Percentiles rank a stretch among this genome's conserved stretches.
Evolutionary conservation across 768 basidiomycete species (phyloP).

Genomic region (Russula sp.): DNA sequence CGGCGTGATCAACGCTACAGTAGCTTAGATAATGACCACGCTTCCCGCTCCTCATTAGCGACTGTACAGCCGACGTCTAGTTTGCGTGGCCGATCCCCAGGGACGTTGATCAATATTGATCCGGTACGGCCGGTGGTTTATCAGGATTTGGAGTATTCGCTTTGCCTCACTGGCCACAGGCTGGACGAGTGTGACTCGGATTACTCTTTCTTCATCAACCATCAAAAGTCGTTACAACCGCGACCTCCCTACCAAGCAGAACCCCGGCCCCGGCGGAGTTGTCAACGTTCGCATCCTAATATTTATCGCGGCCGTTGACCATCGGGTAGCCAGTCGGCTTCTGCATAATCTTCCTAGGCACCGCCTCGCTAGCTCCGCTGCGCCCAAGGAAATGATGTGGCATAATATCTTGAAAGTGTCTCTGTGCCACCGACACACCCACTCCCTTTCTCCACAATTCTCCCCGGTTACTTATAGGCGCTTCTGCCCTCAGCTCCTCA

Average conservation of each 20-base stretch:
- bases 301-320: background rate
- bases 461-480: slow-evolving; percentile 1
- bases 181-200: background rate
- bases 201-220: background rate
- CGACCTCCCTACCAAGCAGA: background rate
- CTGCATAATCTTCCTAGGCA: background rate
- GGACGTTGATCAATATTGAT: background rate
- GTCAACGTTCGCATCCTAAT: background rate
- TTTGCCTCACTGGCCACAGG: background rate
- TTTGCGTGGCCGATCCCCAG: too few species aligned
- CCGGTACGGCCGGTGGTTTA: background rate
- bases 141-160: background rate
- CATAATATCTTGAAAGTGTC: background rate
- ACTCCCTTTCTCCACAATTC: background rate
- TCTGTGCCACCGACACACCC: background rate
- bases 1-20: too few species aligned
- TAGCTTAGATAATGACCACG: background rate
- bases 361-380: background rate
- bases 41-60: too few species aligned
- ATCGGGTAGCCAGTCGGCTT: background rate
- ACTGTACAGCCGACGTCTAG: too few species aligned
- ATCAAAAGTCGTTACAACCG: background rate
- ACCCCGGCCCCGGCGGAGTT: background rate
- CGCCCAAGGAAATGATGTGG: slow-evolving; percentile 2
- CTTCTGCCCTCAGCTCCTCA: background rate